A percentile compares a stretch with the other conserved stretches of the same genome.
These are phyloP conservation scores for Microdochium trichocladiopsis DNA, from an alignment of 2,329 filamentous ascomycete genomes.

Conservation along the genomic window DNA sequence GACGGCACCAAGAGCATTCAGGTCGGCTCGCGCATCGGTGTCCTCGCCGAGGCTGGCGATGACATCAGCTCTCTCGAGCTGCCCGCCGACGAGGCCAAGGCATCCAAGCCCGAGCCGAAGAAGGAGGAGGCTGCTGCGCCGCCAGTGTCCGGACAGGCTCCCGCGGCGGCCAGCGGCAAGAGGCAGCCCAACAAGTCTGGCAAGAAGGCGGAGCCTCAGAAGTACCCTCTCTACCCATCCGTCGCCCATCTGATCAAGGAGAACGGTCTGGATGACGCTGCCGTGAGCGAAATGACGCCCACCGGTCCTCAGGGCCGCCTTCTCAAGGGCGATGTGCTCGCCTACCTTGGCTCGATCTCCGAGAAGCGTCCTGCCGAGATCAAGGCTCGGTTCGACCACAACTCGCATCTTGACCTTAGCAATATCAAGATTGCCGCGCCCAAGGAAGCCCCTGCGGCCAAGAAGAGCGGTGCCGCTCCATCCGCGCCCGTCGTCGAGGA, in stretches of 20 bases:
- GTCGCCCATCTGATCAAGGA: slow-evolving; percentile 75
- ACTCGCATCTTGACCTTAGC: slow-evolving; percentile 82
- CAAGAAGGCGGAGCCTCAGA: slow-evolving; percentile 53
- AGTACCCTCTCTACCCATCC: slow-evolving; percentile 72
- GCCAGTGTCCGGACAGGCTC: slow-evolving; percentile 12
- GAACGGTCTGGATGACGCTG: slow-evolving; percentile 68
- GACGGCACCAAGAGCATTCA: slow-evolving; percentile 71
- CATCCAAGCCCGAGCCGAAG: slow-evolving; percentile 27
- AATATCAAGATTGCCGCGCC: slow-evolving; percentile 76
- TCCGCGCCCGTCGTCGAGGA: slow-evolving; percentile 35
- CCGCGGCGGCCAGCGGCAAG: slow-evolving; percentile 16
- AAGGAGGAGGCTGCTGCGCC: slow-evolving; percentile 20
- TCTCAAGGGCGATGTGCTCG: slow-evolving; percentile 91
- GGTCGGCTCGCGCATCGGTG: slow-evolving; percentile 75
- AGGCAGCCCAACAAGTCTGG: slow-evolving; percentile 24
- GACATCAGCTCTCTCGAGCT: slow-evolving; percentile 69
- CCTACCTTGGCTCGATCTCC: slow-evolving; percentile 75
- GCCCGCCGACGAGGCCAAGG: slow-evolving; percentile 53
- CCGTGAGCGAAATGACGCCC: slow-evolving; percentile 74
- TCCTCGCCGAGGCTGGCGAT: slow-evolving; percentile 75
- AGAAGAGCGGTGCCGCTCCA: slow-evolving; percentile 27
- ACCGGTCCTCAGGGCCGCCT: slow-evolving; percentile 84
- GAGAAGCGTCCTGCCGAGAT: slow-evolving; percentile 64
- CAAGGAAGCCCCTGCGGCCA: slow-evolving; percentile 32
- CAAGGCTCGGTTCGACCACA: slow-evolving; percentile 64